Evolutionary conservation across 73 alveolate genomes (phyloP), one percentile per base, ranked within the genome.

Genomic region (Paramecium biaurelia): DNA sequence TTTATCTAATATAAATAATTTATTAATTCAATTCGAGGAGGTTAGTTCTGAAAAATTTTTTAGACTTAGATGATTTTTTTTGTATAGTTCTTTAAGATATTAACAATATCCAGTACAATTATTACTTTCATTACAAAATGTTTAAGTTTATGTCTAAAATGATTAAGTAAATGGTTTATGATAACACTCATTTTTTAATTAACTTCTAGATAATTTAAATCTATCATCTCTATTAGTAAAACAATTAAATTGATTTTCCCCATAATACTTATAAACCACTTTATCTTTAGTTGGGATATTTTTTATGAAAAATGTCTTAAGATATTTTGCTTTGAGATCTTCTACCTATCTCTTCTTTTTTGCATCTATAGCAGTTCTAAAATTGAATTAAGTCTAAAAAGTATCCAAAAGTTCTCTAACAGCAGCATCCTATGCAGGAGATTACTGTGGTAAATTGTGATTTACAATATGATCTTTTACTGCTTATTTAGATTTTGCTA

Each of bases 361-460:
- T 2, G 90, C 90, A 43, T 79, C 90, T 10, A 79, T 41, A 43
- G 90, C 90, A 21, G 90, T 30, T 45, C 72, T 79, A 47, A 79
- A 79, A 43, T 38, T 42, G 49, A 79, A 79, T 45, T 79, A 14
- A 79, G 90, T 42, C 23, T 79, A 14, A 45, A 30, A 79, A 5
- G 26, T 47, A 79, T 79, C 90, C 76, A 79, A 79, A 20, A 79
- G 45, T 79, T 79, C 90, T 47, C 90, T 38, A 21, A 79, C 90
- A 14, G 90, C 90, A 43, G 70, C 47, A 79, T 79, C 90, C n/a
- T 79, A 79, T 5, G 90, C 90, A 35, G 56, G 56, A 5, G 86
- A 35, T 35, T 32, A 6, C 41, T 72, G 28, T 28, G 18, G 35
- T 15, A 34, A 72, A 35, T 32, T 35, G 23, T 53, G 20, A 42